Percentiles rank a stretch among this genome's conserved stretches.
Evolutionary conservation across 305 asterid genomes (phyloP).

Genomic region (Nicotiana rustica): DNA sequence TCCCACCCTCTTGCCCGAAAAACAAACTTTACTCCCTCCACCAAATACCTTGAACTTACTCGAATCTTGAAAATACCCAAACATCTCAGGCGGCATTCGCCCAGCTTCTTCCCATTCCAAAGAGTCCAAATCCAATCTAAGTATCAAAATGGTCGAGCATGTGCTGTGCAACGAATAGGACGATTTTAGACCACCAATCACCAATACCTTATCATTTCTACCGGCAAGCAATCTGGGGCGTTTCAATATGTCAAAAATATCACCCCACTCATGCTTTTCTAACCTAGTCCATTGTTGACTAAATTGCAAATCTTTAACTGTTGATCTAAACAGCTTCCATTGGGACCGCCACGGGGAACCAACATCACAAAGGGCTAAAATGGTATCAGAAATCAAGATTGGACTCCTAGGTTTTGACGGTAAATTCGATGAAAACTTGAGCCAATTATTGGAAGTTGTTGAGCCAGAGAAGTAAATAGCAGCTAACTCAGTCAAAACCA

Average conservation of each 20-base stretch:
- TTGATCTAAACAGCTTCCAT: slow-evolving; percentile 88
- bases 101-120: slow-evolving; percentile 96
- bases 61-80: slow-evolving; percentile 73
- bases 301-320: slow-evolving; percentile 54
- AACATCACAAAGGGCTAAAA: slow-evolving; percentile 79
- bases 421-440: slow-evolving; percentile 82
- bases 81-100: slow-evolving; percentile 90
- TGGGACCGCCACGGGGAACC: slow-evolving; percentile 98
- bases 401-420: slow-evolving; percentile 97
- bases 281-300: slow-evolving; percentile 78
- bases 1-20: slow-evolving; percentile 85
- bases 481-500: slow-evolving; percentile 96
- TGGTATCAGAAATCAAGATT: slow-evolving; percentile 61
- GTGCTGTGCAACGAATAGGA: slow-evolving; percentile 77
- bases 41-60: slow-evolving; percentile 98
- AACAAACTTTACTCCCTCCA: slow-evolving; percentile 81
- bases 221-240: slow-evolving; percentile 81
- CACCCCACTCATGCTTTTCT: slow-evolving; percentile 89
- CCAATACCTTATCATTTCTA: slow-evolving; percentile 64
- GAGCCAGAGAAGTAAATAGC: slow-evolving; percentile 65
- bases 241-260: slow-evolving; percentile 78
- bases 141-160: slow-evolving; percentile 79
- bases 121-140: slow-evolving; percentile 85
- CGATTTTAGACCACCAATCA: slow-evolving; percentile 86
- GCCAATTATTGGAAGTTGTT: slow-evolving; percentile 56